Base-by-base conservation (phyloP, 805 yeast species). In the Saccharomycopsis selenospora region DNA sequence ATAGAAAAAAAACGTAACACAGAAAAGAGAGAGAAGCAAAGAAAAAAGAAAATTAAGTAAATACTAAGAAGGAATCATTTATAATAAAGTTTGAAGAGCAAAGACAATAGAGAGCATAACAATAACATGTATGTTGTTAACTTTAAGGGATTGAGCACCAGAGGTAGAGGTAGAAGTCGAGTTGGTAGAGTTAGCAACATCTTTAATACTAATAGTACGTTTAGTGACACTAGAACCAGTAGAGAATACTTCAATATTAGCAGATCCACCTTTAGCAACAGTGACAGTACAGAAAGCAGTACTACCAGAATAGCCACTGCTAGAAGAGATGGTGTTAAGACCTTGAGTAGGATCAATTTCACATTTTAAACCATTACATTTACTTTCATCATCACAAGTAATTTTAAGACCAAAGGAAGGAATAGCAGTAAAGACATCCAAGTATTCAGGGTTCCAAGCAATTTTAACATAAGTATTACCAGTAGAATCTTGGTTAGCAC, bases 401-500 rank as follows among this genome's bases (percentile, higher is more conserved):
- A 88, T 71, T 61, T 79, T 75, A 55, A 88, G 60, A 58, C 96
- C 96, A 57, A 79, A 86, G 26, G 61, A 61, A 41, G 95, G 95
- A 54, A 65, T 68, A 3, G 65, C 65, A 57, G 71, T 65, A 54
- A 70, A 56, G 45, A 70, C 71, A 55, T 83, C 91, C 57, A 85
- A 64, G 65, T 86, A 85, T 49, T 83, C 75, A 13, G 96, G 96
- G 65, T 88, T 88, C 95, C 95, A 87, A 42, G 91, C 95, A 62
- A 88, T 77, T 67, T 86, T 89, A 55, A 85, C 86, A 62, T 56
- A 88, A 2, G 96, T 88, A 62, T 76, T 76, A 27, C 86, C 82
- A 51, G 60, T 66, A 53, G 64, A 66, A 63, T 86, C 95, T 72
- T 77, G 77, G 70, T 88, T 88, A 52, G 90, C 87, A 55, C 96